Evolutionary conservation across 495 filamentous ascomycete genomes (phyloP).

Genomic region (Mycothermus thermophilus): DNA sequence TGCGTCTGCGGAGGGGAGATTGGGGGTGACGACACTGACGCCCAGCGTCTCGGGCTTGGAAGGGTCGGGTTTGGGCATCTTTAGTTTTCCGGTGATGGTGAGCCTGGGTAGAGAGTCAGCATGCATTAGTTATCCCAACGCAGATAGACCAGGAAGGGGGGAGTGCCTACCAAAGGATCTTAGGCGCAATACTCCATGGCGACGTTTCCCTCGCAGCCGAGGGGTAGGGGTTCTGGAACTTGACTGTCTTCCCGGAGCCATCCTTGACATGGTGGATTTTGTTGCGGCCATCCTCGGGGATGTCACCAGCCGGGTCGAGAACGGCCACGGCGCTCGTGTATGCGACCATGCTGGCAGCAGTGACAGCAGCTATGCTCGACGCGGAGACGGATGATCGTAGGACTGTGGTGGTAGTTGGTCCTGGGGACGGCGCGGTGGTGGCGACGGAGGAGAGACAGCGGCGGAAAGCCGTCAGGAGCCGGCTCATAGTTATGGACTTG

Average conservation of each 20-base stretch:
- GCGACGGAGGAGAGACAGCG: no score
- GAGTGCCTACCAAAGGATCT: conserved; percentile 5
- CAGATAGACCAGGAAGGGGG: not conserved
- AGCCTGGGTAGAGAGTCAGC: no score
- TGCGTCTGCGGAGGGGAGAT: no score
- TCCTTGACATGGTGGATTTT: conserved; percentile 24
- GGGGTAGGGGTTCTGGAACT: conserved; percentile 24
- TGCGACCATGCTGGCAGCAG: conserved; percentile 7
- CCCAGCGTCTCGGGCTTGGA: conserved; percentile 42
- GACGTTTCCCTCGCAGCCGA: no score
- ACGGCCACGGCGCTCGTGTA: conserved; percentile 14
- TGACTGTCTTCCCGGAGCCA: conserved; percentile 17
- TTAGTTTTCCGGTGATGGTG: no score
- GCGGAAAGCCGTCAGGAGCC: no score
- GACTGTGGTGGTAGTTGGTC: not conserved
- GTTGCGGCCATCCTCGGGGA: conserved; percentile 15
- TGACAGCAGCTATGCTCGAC: conserved; percentile 4
- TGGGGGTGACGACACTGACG: conserved; percentile 55
- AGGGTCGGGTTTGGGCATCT: conserved; percentile 47
- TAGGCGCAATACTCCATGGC: not conserved
- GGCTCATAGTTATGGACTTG: no score
- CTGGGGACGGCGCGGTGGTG: no score
- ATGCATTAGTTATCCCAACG: no score
- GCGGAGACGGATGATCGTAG: conserved; percentile 6
- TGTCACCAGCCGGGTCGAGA: conserved; percentile 3